Conservation (phyloP, 495 filamentous ascomycete species). For the Hamigera avellanea region DNA sequence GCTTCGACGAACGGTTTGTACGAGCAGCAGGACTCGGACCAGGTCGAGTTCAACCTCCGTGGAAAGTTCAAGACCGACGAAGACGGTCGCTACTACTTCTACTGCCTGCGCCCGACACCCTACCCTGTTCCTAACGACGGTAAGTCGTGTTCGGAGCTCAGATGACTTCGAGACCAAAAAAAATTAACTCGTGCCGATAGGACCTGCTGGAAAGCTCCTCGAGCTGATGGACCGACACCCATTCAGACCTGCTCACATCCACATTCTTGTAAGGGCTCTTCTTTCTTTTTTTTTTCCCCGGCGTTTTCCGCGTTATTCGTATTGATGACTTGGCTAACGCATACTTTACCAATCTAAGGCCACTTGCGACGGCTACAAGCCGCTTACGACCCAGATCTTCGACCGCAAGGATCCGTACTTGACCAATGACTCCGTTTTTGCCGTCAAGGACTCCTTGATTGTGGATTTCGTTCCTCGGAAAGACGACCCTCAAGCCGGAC, state of each 20-base stretch:
- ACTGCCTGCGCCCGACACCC: constrained; percentile 55
- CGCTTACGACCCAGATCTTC: constrained; percentile 65
- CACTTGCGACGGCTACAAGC: constrained; percentile 35
- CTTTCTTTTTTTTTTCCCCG: background rate
- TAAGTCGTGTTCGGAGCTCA: constrained; percentile 9
- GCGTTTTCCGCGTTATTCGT: constrained; percentile 2
- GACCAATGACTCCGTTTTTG: constrained; percentile 59
- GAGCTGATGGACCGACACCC: constrained; percentile 58
- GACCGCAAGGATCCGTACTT: constrained; percentile 53
- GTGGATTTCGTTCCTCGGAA: constrained; percentile 51
- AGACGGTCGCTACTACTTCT: constrained; percentile 54
- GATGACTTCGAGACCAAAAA: background rate
- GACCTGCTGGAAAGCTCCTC: constrained; percentile 35
- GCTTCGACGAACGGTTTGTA: constrained; percentile 68
- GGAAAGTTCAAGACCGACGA: constrained; percentile 58
- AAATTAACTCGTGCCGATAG: constrained; percentile 4
- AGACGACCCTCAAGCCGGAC: constrained; percentile 49
- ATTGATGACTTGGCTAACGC: background rate
- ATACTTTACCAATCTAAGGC: constrained; percentile 16
- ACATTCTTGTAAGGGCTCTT: constrained; percentile 54
- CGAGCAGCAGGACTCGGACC: constrained; percentile 63
- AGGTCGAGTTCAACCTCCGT: constrained; percentile 63
- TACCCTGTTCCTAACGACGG: constrained; percentile 65
- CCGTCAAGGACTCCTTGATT: constrained; percentile 63
- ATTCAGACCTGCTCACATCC: constrained; percentile 77